Evolutionary conservation across 1,284 basidiomycete genomes (phyloP).

Genomic region (Ceraceosorus guamensis): DNA sequence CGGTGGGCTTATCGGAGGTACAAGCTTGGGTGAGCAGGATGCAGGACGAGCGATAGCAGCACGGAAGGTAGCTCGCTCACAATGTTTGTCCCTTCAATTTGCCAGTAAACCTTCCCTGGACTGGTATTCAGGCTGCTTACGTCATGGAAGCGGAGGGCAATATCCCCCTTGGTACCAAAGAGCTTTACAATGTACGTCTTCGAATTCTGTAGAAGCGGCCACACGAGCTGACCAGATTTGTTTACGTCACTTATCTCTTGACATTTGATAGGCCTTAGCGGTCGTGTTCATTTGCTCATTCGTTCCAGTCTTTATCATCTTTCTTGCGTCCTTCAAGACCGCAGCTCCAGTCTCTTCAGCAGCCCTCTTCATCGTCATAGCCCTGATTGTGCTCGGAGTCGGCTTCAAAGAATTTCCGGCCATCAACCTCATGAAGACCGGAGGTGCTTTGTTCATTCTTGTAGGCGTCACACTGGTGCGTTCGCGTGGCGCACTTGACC

Average conservation of each 20-base stretch:
- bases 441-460: constrained; percentile 26
- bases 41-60: neutral
- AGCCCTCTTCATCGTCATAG: constrained; percentile 20
- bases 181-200: neutral
- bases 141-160: neutral
- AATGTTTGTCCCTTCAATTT: no score
- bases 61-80: no score
- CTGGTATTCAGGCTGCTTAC: neutral
- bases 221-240: neutral
- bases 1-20: constrained; percentile 19
- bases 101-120: no score
- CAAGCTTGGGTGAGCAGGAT: constrained; percentile 15
- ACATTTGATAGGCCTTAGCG: constrained; percentile 9
- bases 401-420: constrained; percentile 15
- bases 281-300: constrained; percentile 19
- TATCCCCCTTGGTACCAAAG: neutral
- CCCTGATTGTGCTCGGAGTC: constrained; percentile 16
- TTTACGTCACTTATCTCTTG: neutral
- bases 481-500: no score
- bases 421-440: constrained; percentile 11
- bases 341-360: constrained; percentile 11
- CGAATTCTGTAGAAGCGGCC: neutral
- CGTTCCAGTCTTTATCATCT: constrained; percentile 27
- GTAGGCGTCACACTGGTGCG: constrained; percentile 14
- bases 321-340: constrained; percentile 19